Percentiles rank a stretch among this genome's conserved stretches.
These are phyloP conservation scores for Paracorniculantispora psalliotae DNA, from an alignment of 2,329 filamentous ascomycete genomes.

Conservation along the genomic window DNA sequence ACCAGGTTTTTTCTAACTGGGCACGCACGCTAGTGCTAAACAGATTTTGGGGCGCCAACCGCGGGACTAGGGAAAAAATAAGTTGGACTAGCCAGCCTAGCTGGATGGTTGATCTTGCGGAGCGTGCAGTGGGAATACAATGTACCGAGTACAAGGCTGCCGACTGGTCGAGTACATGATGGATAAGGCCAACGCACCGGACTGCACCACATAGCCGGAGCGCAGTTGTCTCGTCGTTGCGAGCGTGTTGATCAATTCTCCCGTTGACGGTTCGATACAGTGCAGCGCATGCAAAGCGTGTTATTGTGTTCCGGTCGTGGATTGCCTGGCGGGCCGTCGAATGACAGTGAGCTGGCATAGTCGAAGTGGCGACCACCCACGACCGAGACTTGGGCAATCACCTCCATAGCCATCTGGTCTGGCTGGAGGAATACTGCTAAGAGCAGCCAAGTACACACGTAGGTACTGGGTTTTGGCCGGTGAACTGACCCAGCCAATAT, in stretches of 20 bases:
- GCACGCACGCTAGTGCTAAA: neutral
- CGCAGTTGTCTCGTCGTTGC: neutral
- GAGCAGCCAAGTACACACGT: no score
- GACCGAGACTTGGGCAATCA: neutral
- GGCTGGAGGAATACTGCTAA: no score
- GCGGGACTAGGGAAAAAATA: neutral
- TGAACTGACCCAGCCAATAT: no score
- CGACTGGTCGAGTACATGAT: neutral
- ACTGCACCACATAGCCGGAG: neutral
- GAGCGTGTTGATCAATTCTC: neutral
- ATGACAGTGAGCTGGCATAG: neutral
- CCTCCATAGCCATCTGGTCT: no score
- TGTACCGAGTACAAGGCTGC: no score
- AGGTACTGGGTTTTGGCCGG: no score
- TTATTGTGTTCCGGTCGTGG: neutral
- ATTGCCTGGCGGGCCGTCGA: no score
- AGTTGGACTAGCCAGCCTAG: neutral
- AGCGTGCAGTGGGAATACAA: no score
- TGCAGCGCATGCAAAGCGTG: neutral
- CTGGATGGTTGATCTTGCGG: no score
- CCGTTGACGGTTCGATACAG: neutral
- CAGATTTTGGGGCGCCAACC: conserved; percentile 1
- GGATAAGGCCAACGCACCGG: no score
- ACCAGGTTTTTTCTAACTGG: neutral
- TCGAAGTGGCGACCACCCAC: neutral